Conservation (phyloP, 2,329 filamentous ascomycete species). For the Zasmidium citrigriseum region DNA sequence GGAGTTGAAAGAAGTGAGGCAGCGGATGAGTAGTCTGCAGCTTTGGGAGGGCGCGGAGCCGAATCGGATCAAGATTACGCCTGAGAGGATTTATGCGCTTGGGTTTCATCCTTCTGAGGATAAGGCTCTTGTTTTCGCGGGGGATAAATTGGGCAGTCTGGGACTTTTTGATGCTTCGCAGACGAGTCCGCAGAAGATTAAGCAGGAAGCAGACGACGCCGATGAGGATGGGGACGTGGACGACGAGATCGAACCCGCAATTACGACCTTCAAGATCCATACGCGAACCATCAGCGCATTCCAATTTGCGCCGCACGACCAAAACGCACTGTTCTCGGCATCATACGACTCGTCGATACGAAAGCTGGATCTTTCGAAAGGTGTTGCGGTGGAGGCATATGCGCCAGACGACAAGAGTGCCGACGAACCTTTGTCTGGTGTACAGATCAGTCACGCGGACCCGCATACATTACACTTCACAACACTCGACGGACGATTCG, state of each 20-base stretch:
- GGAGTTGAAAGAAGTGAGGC: constrained; percentile 69
- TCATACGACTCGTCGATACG: constrained; percentile 94
- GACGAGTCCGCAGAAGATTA: constrained; percentile 47
- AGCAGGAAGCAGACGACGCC: constrained; percentile 54
- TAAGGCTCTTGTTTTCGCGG: constrained; percentile 87
- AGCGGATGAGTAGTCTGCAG: constrained; percentile 74
- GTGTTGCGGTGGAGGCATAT: constrained; percentile 77
- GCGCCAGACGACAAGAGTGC: constrained; percentile 68
- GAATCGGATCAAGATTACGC: constrained; percentile 86
- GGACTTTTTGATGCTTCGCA: constrained; percentile 91
- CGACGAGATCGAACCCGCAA: constrained; percentile 69
- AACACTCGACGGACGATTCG: constrained; percentile 78
- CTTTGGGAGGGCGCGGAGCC: constrained; percentile 84
- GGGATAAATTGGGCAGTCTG: constrained; percentile 88
- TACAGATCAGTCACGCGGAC: constrained; percentile 74
- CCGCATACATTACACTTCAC: constrained; percentile 82
- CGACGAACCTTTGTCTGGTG: constrained; percentile 78
- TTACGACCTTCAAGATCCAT: constrained; percentile 88
- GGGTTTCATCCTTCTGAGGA: constrained; percentile 84
- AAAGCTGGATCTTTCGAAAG: constrained; percentile 79
- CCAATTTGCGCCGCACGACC: constrained; percentile 71
- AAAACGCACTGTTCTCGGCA: constrained; percentile 75
- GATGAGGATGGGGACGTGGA: constrained; percentile 70
- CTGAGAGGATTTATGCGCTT: constrained; percentile 82
- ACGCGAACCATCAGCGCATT: constrained; percentile 85